Evolutionary conservation across 371 early-diverging fungal genomes (phyloP).

Genomic region (Apophysomyces trapeziformis): DNA sequence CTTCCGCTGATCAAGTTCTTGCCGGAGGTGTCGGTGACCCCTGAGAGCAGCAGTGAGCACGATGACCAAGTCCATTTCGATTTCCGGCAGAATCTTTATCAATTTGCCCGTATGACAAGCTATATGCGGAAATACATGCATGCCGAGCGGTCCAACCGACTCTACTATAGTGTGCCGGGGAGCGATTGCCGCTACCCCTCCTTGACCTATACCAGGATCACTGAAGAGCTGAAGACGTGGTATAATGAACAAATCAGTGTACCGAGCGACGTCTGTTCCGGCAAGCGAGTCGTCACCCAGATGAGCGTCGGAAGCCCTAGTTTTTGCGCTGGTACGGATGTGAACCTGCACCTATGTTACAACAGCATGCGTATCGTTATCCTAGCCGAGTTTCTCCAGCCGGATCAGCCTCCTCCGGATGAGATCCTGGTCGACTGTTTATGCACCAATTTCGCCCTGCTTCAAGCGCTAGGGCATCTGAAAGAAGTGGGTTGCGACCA

Average conservation of each 20-base stretch:
- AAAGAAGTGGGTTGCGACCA: conserved; percentile 47
- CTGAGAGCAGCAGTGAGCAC: not conserved
- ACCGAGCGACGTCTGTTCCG: not conserved
- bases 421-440: conserved; percentile 42
- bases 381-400: conserved; percentile 43
- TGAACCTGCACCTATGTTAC: conserved; percentile 49
- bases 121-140: conserved; percentile 50
- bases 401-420: conserved; percentile 22
- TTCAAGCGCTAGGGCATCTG: conserved; percentile 37
- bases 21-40: not conserved
- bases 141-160: conserved; percentile 19
- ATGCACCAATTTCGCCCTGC: conserved; percentile 36
- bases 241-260: conserved; percentile 15
- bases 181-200: conserved; percentile 28
- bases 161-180: not conserved
- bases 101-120: conserved; percentile 35
- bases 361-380: conserved; percentile 48
- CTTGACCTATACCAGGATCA: conserved; percentile 32
- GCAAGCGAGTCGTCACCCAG: not conserved
- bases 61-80: conserved; percentile 13
- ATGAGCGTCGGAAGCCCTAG: conserved; percentile 8
- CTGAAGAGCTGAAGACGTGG: conserved; percentile 32
- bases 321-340: conserved; percentile 17
- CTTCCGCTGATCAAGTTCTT: conserved; percentile 24
- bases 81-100: conserved; percentile 16